Conservation (phyloP, 805 yeast genomes). For the Saturnispora quitensis region DNA sequence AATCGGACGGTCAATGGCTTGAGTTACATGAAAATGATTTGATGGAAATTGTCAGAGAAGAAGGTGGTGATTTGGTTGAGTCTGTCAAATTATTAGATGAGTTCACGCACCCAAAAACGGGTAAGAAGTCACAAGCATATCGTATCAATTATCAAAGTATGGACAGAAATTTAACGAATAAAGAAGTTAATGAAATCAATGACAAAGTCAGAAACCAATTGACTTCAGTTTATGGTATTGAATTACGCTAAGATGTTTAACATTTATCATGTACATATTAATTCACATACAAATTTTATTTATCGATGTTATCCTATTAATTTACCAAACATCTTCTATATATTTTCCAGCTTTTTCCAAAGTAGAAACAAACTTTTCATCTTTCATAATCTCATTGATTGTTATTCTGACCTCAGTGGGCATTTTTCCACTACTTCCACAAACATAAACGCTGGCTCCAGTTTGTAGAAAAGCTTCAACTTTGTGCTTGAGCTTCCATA, state of each 20-base stretch:
- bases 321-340: conserved; percentile 82
- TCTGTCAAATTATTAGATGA: conserved; percentile 74
- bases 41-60: conserved; percentile 82
- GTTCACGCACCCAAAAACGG: conserved; percentile 77
- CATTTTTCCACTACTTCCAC: conserved; percentile 95
- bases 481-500: conserved; percentile 41
- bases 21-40: conserved; percentile 76
- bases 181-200: conserved; percentile 72
- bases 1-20: conserved; percentile 13
- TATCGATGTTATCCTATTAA: background rate
- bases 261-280: background rate
- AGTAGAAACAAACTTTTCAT: conserved; percentile 31
- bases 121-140: conserved; percentile 72
- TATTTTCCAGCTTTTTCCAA: conserved; percentile 40
- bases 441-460: conserved; percentile 61
- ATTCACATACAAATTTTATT: background rate
- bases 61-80: conserved; percentile 84
- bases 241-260: conserved; percentile 31
- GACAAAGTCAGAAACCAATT: conserved; percentile 53
- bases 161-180: conserved; percentile 85
- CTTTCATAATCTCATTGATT: conserved; percentile 40
- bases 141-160: conserved; percentile 88
- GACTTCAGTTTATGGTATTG: conserved; percentile 42
- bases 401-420: conserved; percentile 78
- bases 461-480: conserved; percentile 47